Evolutionary conservation across 371 early-diverging fungal genomes (phyloP).

Genomic region (Mucor circinelloides): DNA sequence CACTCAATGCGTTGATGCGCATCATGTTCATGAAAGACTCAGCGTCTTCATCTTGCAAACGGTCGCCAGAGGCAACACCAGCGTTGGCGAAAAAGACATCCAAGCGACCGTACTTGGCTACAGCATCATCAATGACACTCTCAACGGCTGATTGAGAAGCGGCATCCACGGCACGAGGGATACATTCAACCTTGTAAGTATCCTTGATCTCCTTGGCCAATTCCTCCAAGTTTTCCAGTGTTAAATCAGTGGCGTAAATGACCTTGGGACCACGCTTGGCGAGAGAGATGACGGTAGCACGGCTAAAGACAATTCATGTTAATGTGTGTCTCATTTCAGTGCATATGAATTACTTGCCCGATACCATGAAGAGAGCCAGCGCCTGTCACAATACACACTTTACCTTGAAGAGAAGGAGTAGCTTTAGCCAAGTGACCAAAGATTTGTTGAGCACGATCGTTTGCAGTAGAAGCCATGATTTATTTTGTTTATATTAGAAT

Average conservation of each 20-base stretch:
- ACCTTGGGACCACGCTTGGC: conserved; percentile 52
- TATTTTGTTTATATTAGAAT: conserved; percentile 1
- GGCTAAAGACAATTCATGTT: conserved; percentile 15
- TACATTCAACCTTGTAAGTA: conserved; percentile 38
- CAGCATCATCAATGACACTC: conserved; percentile 40
- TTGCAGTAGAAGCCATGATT: conserved; percentile 25
- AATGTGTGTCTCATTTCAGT: background rate
- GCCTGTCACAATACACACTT: conserved; percentile 59
- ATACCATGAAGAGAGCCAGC: conserved; percentile 55
- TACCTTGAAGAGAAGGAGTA: conserved; percentile 40
- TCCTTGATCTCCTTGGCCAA: conserved; percentile 43
- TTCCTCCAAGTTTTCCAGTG: conserved; percentile 34
- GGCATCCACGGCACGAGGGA: conserved; percentile 52
- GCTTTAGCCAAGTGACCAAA: conserved; percentile 39
- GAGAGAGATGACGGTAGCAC: conserved; percentile 45
- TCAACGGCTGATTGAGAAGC: conserved; percentile 40
- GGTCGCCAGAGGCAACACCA: conserved; percentile 34
- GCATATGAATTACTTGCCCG: conserved; percentile 33
- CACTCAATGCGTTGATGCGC: conserved; percentile 44
- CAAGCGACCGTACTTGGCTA: conserved; percentile 45
- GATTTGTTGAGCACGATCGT: conserved; percentile 45
- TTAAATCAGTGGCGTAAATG: conserved; percentile 54
- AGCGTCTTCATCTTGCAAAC: conserved; percentile 23
- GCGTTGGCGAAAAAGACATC: conserved; percentile 63
- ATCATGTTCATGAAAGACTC: conserved; percentile 38